Conservation (phyloP, 2,329 filamentous ascomycete genomes). For the Clonostachys solani region DNA sequence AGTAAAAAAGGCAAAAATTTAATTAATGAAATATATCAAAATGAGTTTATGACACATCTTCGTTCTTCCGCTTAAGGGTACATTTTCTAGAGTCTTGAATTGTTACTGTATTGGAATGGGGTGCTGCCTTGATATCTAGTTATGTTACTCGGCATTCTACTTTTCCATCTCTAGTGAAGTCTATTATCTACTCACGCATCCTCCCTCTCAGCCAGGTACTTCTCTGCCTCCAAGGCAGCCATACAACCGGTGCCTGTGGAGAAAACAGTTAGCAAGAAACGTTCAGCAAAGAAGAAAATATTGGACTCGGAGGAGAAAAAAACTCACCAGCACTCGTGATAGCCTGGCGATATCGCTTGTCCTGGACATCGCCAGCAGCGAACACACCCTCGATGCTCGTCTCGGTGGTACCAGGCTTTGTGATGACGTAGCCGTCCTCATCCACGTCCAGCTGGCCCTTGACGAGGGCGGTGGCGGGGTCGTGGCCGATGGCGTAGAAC, state of each 20-base stretch:
- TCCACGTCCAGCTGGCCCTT: slow-evolving; percentile 89
- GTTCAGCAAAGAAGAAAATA: not conserved
- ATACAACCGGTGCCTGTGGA: slow-evolving; percentile 80
- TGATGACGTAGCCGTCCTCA: slow-evolving; percentile 85
- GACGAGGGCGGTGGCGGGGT: slow-evolving; percentile 86
- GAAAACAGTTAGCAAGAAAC: not conserved
- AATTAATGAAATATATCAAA: too few relatives aligned
- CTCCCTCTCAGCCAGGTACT: slow-evolving; percentile 79
- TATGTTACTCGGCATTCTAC: not conserved
- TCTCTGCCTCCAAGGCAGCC: slow-evolving; percentile 93
- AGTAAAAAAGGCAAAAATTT: too few relatives aligned
- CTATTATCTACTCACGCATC: slow-evolving; percentile 13
- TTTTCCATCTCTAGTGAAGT: not conserved
- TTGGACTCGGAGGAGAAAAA: not conserved
- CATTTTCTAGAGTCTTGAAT: too few relatives aligned
- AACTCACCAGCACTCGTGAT: slow-evolving; percentile 91
- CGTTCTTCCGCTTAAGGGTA: too few relatives aligned
- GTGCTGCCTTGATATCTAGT: too few relatives aligned
- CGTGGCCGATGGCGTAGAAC: slow-evolving; percentile 97
- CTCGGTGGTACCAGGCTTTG: slow-evolving; percentile 80
- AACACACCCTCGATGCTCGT: slow-evolving; percentile 92
- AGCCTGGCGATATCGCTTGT: slow-evolving; percentile 96
- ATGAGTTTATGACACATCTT: too few relatives aligned
- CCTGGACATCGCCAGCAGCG: slow-evolving; percentile 95
- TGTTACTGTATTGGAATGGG: too few relatives aligned